Conservation (phyloP, 306 rosid genomes). For the Pterocarpus macrocarpus region DNA sequence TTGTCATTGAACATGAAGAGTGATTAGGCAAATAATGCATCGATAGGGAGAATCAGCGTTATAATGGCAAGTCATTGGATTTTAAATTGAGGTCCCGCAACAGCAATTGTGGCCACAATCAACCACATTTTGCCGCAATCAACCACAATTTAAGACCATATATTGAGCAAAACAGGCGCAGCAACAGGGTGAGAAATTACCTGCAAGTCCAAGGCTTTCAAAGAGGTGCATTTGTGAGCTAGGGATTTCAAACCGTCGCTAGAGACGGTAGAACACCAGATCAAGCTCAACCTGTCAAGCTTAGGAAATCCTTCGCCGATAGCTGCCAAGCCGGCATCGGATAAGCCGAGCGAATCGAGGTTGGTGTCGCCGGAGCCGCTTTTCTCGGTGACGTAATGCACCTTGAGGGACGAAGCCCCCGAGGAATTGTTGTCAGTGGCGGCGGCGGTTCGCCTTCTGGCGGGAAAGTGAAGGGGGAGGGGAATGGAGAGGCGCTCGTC, state of each 20-base stretch:
- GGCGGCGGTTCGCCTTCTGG: constrained; percentile 43
- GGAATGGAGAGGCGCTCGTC: constrained; percentile 72
- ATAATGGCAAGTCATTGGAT: too few relatives aligned
- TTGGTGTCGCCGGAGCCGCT: constrained; percentile 42
- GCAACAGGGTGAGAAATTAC: constrained; percentile 33
- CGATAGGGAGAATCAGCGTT: neutral
- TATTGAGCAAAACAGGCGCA: too few relatives aligned
- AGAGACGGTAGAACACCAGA: constrained; percentile 81
- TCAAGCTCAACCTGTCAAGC: constrained; percentile 76
- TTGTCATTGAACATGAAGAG: neutral
- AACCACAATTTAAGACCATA: too few relatives aligned
- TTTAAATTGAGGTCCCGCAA: neutral
- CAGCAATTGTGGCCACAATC: too few relatives aligned
- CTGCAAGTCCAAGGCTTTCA: constrained; percentile 84
- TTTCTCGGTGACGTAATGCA: constrained; percentile 36
- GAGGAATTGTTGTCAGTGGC: constrained; percentile 19
- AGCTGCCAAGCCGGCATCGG: constrained; percentile 72
- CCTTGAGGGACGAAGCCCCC: constrained; percentile 38
- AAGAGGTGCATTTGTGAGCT: constrained; percentile 59
- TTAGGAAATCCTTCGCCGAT: constrained; percentile 70
- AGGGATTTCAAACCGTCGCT: constrained; percentile 66
- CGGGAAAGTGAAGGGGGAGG: constrained; percentile 43
- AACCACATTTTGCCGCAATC: too few relatives aligned
- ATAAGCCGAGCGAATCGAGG: constrained; percentile 57
- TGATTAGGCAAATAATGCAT: neutral